phyloP scores from a whole-genome alignment of 805 yeast species.

The Nakazawaea holstii region DNA sequence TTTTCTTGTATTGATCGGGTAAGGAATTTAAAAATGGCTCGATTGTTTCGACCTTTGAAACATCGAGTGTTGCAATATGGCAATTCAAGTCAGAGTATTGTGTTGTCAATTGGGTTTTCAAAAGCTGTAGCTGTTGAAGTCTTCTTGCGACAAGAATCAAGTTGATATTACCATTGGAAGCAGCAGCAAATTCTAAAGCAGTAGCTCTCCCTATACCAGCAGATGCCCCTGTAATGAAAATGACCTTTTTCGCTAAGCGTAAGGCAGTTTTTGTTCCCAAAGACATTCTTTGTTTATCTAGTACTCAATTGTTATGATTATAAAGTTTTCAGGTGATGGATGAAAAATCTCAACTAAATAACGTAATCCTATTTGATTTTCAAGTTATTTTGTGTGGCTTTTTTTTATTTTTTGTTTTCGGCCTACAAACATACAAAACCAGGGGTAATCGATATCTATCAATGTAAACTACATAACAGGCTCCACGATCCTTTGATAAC shows the following conservation, averaged over 20 bases:
- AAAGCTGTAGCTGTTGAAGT: conserved; percentile 35
- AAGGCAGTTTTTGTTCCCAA: conserved; percentile 71
- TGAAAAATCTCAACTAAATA: too few relatives aligned
- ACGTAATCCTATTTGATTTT: too few relatives aligned
- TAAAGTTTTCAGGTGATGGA: too few relatives aligned
- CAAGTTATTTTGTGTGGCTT: too few relatives aligned
- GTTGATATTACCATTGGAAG: conserved; percentile 44
- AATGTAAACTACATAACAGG: too few relatives aligned
- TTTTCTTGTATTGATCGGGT: conserved; percentile 45
- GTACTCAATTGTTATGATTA: too few relatives aligned
- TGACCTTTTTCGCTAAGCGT: conserved; percentile 72
- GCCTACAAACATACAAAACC: too few relatives aligned
- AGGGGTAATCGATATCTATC: too few relatives aligned
- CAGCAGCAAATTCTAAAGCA: conserved; percentile 77
- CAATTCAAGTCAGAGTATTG: conserved; percentile 30
- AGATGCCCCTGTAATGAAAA: conserved; percentile 93
- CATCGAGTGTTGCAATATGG: conserved; percentile 31
- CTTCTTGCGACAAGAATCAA: conserved; percentile 50
- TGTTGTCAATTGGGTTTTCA: conserved; percentile 30
- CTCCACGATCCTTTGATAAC: too few relatives aligned
- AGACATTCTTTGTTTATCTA: conserved; percentile 44
- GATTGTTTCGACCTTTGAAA: conserved; percentile 38
- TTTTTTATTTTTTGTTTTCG: too few relatives aligned
- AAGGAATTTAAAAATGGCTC: conserved; percentile 36
- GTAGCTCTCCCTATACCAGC: conserved; percentile 95